Evolutionary conservation across 805 yeast species (phyloP).

Genomic region (Citeromyces nyonsensis): DNA sequence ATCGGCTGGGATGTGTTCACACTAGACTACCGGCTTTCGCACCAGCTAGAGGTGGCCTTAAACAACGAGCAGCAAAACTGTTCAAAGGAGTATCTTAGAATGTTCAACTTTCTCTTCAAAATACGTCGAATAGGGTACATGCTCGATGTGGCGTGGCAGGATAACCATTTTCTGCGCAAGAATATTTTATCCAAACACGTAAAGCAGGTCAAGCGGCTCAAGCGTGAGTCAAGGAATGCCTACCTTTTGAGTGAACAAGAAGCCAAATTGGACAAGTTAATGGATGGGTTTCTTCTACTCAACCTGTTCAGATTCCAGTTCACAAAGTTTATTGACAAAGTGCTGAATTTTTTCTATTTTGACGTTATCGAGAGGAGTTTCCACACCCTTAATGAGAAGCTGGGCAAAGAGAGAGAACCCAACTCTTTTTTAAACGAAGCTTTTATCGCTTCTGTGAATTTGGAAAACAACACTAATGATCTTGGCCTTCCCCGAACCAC

Average conservation of each 20-base stretch:
- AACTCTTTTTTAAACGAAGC: conserved; percentile 4
- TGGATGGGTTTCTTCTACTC: conserved; percentile 11
- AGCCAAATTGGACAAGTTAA: conserved; percentile 6
- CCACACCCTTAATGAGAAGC: conserved; percentile 9
- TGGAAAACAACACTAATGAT: conserved; percentile 1
- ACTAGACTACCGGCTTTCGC: conserved; percentile 46
- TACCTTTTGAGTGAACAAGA: conserved; percentile 4
- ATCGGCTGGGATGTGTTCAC: conserved; percentile 92
- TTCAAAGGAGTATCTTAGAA: conserved; percentile 49
- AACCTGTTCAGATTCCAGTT: conserved; percentile 22
- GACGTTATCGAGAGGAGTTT: conserved; percentile 29
- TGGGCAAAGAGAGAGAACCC: conserved; percentile 6
- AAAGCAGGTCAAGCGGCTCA: conserved; percentile 5
- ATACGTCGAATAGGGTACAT: conserved; percentile 45
- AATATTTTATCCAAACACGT: conserved; percentile 8
- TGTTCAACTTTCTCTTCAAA: conserved; percentile 80
- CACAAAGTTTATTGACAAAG: conserved; percentile 22
- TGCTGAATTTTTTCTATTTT: conserved; percentile 23
- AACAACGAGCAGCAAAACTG: conserved; percentile 26
- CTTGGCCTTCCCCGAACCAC: neutral
- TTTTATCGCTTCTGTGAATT: neutral
- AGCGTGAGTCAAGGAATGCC: conserved; percentile 3
- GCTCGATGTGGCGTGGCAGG: conserved; percentile 32
- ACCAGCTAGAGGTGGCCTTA: conserved; percentile 41
- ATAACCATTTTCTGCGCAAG: conserved; percentile 15